phyloP scores from a whole-genome alignment of 345 rosid genomes.

The Eucalyptus polybractea region DNA sequence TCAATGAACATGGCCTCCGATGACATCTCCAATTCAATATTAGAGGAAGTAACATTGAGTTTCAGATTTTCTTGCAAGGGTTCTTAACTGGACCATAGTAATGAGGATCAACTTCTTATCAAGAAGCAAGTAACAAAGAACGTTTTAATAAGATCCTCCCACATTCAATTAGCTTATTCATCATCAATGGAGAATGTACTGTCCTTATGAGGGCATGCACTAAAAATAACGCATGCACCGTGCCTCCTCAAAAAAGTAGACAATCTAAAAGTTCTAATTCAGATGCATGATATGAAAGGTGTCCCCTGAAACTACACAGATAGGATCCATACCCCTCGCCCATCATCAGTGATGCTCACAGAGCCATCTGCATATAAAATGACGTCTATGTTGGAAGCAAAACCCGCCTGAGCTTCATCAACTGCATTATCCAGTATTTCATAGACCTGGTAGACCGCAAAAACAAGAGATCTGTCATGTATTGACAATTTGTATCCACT shows the following conservation, averaged over 20 bases:
- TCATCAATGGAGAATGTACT: neutral
- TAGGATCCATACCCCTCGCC: slow-evolving; percentile 81
- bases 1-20: neutral
- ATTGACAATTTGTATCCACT: neutral
- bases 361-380: slow-evolving; percentile 64
- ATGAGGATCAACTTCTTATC: neutral
- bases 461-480: neutral
- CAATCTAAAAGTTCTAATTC: neutral
- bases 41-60: neutral
- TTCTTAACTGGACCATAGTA: neutral
- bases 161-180: neutral
- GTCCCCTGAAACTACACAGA: neutral
- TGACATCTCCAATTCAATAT: neutral
- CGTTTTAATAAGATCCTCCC: neutral
- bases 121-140: neutral
- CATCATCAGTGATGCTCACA: slow-evolving; percentile 81
- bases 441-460: slow-evolving; percentile 49
- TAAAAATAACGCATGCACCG: neutral
- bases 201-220: neutral
- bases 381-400: slow-evolving; percentile 67
- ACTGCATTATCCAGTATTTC: slow-evolving; percentile 96
- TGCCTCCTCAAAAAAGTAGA: neutral
- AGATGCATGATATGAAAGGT: neutral
- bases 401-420: slow-evolving; percentile 98
- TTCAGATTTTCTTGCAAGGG: neutral